Base-by-base conservation (phyloP, 2,329 filamentous ascomycete species). In the Claviceps arundinis region DNA sequence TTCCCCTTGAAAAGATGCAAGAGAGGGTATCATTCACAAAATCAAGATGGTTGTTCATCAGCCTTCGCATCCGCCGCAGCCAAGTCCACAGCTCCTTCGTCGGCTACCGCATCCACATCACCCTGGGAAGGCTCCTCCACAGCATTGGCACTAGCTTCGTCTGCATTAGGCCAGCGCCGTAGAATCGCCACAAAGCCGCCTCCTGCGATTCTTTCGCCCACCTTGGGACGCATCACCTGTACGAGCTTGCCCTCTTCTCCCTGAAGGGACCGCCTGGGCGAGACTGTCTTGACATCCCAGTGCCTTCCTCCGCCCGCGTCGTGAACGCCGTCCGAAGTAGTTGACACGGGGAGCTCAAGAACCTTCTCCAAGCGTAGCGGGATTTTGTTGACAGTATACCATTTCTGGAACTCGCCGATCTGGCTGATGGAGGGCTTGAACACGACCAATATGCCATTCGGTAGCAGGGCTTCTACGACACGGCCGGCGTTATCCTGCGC, bases 351-450 rank as follows among this genome's bases (percentile, higher is more conserved):
- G 56, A 85, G 67, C 63, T 86, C 82, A 16, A 85, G 60, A 0
- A 81, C 77, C 45, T 71, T 74, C 41, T 85, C 81, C 8, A 82
- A 65, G 26, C 73, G 64, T 22, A 77, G 51, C 16, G 79, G 78
- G 50, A 87, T 68, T 2, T 65, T 67, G 13, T 77, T 68, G 30
- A 74, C 67, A 53, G 74, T 75, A 37, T 81, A 51, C 68, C 68
- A 70, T 19, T 60, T 53, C 41, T 65, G 61, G 54, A 83, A 85
- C 5, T 81, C 75, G 42, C 76, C 80, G 52, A 91, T 84, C 64
- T 91, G 87, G 9, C 86, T 89, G 54, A 93, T 81, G 59, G 81
- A 87, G 0, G 87, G 87, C 57, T 81, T 82, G 68, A 89, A 93
- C 1, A 89, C 73, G 14, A 85, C 72, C 37, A 91, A 69, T 8